phyloP scores from a whole-genome alignment of 495 filamentous ascomycete species.

The Cryomyces minteri region DNA sequence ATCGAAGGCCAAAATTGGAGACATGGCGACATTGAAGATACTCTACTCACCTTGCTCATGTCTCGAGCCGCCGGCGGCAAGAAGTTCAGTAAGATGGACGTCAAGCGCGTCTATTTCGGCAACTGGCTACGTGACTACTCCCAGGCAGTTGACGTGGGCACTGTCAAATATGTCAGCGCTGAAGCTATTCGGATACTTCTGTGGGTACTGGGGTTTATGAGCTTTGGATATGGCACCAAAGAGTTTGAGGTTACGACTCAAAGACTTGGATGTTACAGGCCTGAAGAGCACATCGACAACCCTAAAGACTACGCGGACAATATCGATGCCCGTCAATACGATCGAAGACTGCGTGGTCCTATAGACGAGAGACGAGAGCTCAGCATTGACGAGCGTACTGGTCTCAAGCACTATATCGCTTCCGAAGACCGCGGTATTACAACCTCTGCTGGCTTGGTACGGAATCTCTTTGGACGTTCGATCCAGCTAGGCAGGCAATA shows the following conservation, averaged over 20 bases:
- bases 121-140: constrained; percentile 62
- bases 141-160: constrained; percentile 65
- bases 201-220: constrained; percentile 45
- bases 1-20: constrained; percentile 82
- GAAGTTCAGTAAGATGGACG: constrained; percentile 75
- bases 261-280: constrained; percentile 68
- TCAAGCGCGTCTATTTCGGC: constrained; percentile 69
- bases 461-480: constrained; percentile 48
- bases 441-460: constrained; percentile 56
- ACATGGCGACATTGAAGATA: constrained; percentile 92
- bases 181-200: constrained; percentile 77
- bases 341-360: constrained; percentile 59
- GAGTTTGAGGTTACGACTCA: constrained; percentile 87
- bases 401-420: constrained; percentile 84
- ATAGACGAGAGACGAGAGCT: constrained; percentile 66
- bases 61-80: constrained; percentile 54
- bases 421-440: constrained; percentile 56
- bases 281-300: constrained; percentile 51
- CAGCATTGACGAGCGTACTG: constrained; percentile 43
- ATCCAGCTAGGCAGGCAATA: constrained; percentile 61
- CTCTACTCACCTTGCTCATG: constrained; percentile 55
- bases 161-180: constrained; percentile 70
- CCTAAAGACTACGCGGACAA: no score
- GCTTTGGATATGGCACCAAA: constrained; percentile 66
- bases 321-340: constrained; percentile 64